Evolutionary conservation across 2,329 filamentous ascomycete species (phyloP).

Genomic region (Hypoxylon sp.): DNA sequence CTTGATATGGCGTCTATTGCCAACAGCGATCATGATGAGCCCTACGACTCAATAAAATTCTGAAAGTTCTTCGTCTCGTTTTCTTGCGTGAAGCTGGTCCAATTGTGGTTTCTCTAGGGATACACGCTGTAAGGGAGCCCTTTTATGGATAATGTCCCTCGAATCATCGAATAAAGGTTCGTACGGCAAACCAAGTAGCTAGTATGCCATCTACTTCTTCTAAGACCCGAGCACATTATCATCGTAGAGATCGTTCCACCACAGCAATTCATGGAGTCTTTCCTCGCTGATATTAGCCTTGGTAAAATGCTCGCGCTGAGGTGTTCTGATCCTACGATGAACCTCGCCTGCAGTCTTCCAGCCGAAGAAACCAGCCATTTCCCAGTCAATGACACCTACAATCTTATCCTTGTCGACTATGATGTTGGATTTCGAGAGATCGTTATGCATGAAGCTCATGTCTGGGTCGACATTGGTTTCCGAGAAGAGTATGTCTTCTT

Average conservation of each 20-base stretch:
- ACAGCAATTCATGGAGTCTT: neutral
- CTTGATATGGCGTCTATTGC: slow-evolving; percentile 11
- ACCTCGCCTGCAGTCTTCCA: slow-evolving; percentile 40
- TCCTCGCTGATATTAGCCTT: too few species aligned
- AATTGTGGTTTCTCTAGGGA: neutral
- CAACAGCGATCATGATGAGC: slow-evolving; percentile 7
- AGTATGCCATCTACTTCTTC: neutral
- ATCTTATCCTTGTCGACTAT: slow-evolving; percentile 51
- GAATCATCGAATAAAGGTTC: neutral
- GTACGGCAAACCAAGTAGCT: too few species aligned
- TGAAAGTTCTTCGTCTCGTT: slow-evolving; percentile 1
- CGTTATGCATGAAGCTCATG: slow-evolving; percentile 51
- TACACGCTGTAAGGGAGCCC: neutral
- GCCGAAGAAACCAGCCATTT: slow-evolving; percentile 51
- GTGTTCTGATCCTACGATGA: slow-evolving; percentile 38
- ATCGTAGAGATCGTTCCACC: neutral
- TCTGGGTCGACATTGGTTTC: slow-evolving; percentile 35
- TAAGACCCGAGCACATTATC: neutral
- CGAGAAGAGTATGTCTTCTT: slow-evolving; percentile 47
- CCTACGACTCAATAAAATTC: slow-evolving; percentile 1
- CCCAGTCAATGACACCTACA: slow-evolving; percentile 52
- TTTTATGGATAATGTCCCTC: neutral
- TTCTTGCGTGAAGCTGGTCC: neutral
- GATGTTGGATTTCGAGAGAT: slow-evolving; percentile 48
- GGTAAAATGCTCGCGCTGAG: slow-evolving; percentile 38